Percentiles rank a stretch among this genome's conserved stretches.
These are phyloP conservation scores for Ogataea ganodermae DNA, from an alignment of 805 yeast species.

Conservation along the genomic window DNA sequence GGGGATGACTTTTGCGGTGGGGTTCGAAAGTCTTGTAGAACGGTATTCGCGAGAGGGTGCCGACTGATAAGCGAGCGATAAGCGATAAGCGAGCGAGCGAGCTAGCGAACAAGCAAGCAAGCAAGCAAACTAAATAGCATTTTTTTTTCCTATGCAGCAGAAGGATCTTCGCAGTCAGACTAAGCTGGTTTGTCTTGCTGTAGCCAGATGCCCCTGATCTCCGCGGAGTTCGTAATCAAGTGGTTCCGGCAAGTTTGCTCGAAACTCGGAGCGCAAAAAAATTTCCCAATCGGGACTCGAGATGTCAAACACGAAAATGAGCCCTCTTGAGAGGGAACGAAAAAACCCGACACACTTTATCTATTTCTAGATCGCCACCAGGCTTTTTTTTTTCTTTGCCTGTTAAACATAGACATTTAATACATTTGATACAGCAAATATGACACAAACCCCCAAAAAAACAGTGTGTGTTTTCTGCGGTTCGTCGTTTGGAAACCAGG, in stretches of 20 bases:
- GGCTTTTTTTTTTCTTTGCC: neutral
- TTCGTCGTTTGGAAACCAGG: slow-evolving; percentile 64
- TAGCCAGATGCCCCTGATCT: too few species aligned
- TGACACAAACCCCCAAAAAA: slow-evolving; percentile 32
- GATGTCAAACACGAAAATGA: neutral
- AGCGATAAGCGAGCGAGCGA: neutral
- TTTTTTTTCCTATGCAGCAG: too few species aligned
- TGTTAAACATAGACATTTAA: neutral
- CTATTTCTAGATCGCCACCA: slow-evolving; percentile 6
- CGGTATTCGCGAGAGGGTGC: slow-evolving; percentile 7
- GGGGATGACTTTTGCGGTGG: slow-evolving; percentile 39
- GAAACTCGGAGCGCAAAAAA: too few species aligned
- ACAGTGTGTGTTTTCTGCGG: slow-evolving; percentile 83
- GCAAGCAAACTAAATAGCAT: neutral
- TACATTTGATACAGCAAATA: neutral
- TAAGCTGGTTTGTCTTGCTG: too few species aligned
- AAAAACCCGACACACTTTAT: neutral
- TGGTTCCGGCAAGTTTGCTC: too few species aligned
- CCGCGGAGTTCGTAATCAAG: too few species aligned
- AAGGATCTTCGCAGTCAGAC: too few species aligned
- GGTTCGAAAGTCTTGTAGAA: slow-evolving; percentile 12
- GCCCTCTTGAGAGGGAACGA: neutral
- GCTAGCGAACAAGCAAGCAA: too few species aligned
- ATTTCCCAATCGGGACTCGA: neutral
- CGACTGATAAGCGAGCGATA: neutral